Conservation (phyloP, 345 rosid genomes). For the Microthlaspi erraticum region DNA sequence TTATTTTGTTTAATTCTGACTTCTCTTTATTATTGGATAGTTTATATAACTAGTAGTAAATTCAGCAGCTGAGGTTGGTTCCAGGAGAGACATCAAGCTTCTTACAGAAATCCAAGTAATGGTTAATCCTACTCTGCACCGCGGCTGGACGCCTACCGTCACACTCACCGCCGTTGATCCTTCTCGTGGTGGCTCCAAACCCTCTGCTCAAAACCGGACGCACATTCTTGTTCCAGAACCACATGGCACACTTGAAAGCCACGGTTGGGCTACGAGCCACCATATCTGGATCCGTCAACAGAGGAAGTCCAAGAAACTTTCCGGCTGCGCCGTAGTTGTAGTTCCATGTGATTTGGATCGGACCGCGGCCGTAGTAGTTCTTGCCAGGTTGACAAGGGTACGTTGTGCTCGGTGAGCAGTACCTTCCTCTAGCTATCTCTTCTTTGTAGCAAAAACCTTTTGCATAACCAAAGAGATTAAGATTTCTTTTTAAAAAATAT, state of each 20-base stretch:
- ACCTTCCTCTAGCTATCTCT: constrained; percentile 45
- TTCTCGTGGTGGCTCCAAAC: constrained; percentile 54
- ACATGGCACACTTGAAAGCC: constrained; percentile 58
- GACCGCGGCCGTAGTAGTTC: constrained; percentile 63
- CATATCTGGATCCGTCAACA: constrained; percentile 52
- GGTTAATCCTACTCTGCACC: constrained; percentile 47
- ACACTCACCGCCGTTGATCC: constrained; percentile 63
- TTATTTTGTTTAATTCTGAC: neutral
- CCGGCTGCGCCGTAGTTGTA: constrained; percentile 65
- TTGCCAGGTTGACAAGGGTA: constrained; percentile 48
- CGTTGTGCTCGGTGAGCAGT: constrained; percentile 26
- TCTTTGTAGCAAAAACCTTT: constrained; percentile 51
- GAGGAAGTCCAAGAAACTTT: constrained; percentile 46
- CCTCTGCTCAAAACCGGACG: constrained; percentile 54
- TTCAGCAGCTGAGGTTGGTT: constrained; percentile 48
- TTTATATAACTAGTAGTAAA: neutral
- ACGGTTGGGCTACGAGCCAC: constrained; percentile 50
- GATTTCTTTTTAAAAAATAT: too few species aligned
- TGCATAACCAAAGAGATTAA: neutral
- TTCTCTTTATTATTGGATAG: constrained; percentile 6
- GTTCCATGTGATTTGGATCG: constrained; percentile 60
- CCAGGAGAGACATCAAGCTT: constrained; percentile 50
- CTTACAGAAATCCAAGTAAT: constrained; percentile 51
- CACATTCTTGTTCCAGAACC: constrained; percentile 64
- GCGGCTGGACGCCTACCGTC: constrained; percentile 40